These are phyloP conservation scores for Oryza rufipogon DNA, from an alignment of 176 grass and related monocot species.

Conservation along the genomic window DNA sequence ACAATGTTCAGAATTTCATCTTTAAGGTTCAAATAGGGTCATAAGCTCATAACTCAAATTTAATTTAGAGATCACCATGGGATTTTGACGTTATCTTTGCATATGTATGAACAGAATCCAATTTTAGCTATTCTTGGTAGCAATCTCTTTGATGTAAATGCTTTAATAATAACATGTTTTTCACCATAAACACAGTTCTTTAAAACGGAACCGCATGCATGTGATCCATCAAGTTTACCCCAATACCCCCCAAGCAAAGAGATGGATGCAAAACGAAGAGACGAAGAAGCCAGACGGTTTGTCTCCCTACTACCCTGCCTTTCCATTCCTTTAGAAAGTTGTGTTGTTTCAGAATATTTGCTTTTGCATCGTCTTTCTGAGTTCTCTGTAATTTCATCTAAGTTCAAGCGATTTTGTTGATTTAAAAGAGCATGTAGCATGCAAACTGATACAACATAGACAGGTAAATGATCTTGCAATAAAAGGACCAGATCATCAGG, in stretches of 20 bases:
- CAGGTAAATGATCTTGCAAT: neutral
- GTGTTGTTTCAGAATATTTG: conserved; percentile 12
- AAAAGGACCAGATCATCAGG: neutral
- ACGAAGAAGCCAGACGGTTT: conserved; percentile 89
- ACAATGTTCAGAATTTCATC: neutral
- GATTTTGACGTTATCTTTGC: neutral
- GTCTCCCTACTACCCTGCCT: conserved; percentile 6
- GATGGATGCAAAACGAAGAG: conserved; percentile 82
- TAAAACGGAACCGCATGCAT: conserved; percentile 65
- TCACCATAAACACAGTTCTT: conserved; percentile 61
- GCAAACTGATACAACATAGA: neutral
- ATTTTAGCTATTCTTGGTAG: conserved; percentile 24
- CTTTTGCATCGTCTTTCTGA: conserved; percentile 18
- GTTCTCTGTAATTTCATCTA: conserved; percentile 23
- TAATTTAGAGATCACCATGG: neutral
- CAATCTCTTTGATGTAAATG: neutral
- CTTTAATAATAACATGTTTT: conserved; percentile 29
- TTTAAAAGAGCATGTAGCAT: conserved; percentile 15
- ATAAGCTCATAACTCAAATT: neutral
- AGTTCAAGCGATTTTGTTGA: neutral
- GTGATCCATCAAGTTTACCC: conserved; percentile 75
- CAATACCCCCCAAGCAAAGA: conserved; percentile 88
- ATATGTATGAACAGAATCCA: conserved; percentile 6
- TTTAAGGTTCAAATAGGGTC: neutral
- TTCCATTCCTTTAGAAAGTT: neutral